A percentile compares a stretch with the other conserved stretches of the same genome.
Conservation (phyloP, 768 basidiomycete species). For the Xanthoconium purpureum region DNA sequence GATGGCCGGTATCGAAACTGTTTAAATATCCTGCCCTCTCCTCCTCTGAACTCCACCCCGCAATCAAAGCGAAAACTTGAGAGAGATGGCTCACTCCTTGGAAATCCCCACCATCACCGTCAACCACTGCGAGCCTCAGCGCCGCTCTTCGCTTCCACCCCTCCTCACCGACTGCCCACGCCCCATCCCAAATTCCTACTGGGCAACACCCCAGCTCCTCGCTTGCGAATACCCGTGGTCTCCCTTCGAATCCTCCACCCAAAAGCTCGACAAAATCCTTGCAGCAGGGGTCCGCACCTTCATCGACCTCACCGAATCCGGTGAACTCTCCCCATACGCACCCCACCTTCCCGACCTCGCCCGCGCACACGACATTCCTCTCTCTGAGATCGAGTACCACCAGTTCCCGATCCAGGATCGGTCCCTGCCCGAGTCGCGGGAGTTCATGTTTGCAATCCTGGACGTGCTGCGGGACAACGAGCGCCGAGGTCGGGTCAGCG, state of each 20-base stretch:
- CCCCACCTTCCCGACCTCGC: conserved; percentile 54
- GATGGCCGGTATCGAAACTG: not conserved
- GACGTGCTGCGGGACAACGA: conserved; percentile 60
- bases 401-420: conserved; percentile 78
- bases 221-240: conserved; percentile 84
- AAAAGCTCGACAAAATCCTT: conserved; percentile 74
- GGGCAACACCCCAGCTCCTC: conserved; percentile 69
- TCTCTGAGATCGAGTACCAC: conserved; percentile 63
- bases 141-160: conserved; percentile 19
- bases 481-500: conserved; percentile 53
- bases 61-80: conserved; percentile 1
- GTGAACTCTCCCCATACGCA: conserved; percentile 68
- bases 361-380: conserved; percentile 52
- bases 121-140: conserved; percentile 10
- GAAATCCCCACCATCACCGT: conserved; percentile 12
- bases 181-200: conserved; percentile 83
- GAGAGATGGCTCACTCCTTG: conserved; percentile 7
- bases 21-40: conserved; percentile 16
- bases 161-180: conserved; percentile 33
- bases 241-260: conserved; percentile 49
- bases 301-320: conserved; percentile 81
- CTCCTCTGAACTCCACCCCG: not conserved
- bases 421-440: conserved; percentile 55
- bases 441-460: conserved; percentile 59
- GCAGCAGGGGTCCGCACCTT: conserved; percentile 74